Percentiles rank a stretch among this genome's conserved stretches.
Conservation (phyloP, 371 early-diverging fungal species). For the Rhizopus microsporus region DNA sequence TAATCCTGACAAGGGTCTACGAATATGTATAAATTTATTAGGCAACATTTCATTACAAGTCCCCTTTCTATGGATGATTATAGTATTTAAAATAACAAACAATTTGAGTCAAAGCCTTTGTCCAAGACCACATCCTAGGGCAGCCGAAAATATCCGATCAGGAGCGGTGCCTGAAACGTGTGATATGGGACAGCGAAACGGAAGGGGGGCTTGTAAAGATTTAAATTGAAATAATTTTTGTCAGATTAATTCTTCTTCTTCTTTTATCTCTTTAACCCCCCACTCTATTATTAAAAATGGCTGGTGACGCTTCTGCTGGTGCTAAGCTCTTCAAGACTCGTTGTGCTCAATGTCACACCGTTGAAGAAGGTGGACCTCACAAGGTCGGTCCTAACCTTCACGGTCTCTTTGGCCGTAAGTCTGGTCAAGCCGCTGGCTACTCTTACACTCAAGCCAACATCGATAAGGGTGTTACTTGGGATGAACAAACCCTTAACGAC, state of each 20-base stretch:
- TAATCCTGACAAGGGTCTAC: no score
- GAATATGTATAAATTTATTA: no score
- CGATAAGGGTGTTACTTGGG: constrained; percentile 86
- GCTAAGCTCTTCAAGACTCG: constrained; percentile 99
- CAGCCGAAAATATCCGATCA: not conserved
- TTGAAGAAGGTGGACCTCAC: constrained; percentile 86
- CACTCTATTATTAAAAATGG: constrained; percentile 23
- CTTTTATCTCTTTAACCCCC: constrained; percentile 21
- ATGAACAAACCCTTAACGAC: constrained; percentile 83
- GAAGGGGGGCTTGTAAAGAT: not conserved
- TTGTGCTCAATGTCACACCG: constrained; percentile 98
- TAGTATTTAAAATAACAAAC: not conserved
- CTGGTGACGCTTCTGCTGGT: constrained; percentile 68
- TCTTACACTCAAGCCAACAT: constrained; percentile 94
- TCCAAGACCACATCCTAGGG: no score
- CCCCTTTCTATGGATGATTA: no score
- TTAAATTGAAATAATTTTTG: not conserved
- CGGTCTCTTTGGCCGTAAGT: constrained; percentile 89
- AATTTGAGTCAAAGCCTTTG: no score
- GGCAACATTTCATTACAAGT: no score
- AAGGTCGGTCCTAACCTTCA: constrained; percentile 97
- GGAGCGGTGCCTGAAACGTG: not conserved
- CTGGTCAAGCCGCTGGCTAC: constrained; percentile 87
- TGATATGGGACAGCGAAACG: not conserved
- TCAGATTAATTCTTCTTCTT: constrained; percentile 12